phyloP scores from a whole-genome alignment of 2,329 filamentous ascomycete genomes.

The Alternaria postmessia region DNA sequence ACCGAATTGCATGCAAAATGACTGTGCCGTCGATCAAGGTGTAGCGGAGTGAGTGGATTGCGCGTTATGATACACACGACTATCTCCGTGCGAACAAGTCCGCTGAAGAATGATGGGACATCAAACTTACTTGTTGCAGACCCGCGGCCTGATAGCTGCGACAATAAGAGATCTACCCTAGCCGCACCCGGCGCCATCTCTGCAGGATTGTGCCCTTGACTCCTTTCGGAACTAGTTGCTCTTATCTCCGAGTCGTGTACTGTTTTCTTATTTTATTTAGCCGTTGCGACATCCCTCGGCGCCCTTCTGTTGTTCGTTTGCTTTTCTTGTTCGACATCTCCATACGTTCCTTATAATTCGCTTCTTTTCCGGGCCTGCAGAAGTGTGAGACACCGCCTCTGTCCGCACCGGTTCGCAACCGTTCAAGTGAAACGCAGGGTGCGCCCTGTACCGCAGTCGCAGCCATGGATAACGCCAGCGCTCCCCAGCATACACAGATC shows the following conservation, averaged over 20 bases:
- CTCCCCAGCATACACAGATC: slow-evolving; percentile 27
- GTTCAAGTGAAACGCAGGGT: slow-evolving; percentile 18
- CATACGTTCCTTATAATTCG: slow-evolving; percentile 26
- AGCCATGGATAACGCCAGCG: slow-evolving; percentile 38
- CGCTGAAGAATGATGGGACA: slow-evolving; percentile 20
- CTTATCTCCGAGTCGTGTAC: slow-evolving; percentile 23
- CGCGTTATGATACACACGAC: slow-evolving; percentile 6
- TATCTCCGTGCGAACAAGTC: slow-evolving; percentile 23
- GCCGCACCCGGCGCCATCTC: slow-evolving; percentile 14
- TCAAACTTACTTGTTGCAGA: not conserved
- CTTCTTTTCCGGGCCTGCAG: slow-evolving; percentile 14
- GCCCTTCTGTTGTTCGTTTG: slow-evolving; percentile 2
- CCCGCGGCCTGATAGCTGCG: slow-evolving; percentile 1
- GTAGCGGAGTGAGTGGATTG: slow-evolving; percentile 9
- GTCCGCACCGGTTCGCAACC: not conserved
- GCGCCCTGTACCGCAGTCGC: slow-evolving; percentile 25
- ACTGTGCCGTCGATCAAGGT: not conserved
- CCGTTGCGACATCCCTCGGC: slow-evolving; percentile 11
- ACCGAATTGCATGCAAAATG: not conserved
- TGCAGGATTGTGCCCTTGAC: slow-evolving; percentile 17
- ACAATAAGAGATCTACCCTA: slow-evolving; percentile 3
- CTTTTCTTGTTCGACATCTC: slow-evolving; percentile 7
- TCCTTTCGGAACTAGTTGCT: slow-evolving; percentile 13
- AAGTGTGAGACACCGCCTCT: slow-evolving; percentile 13
- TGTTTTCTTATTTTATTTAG: slow-evolving; percentile 21